phyloP scores from a whole-genome alignment of 1,139 yeast species.

The Meyerozyma athensensis region DNA sequence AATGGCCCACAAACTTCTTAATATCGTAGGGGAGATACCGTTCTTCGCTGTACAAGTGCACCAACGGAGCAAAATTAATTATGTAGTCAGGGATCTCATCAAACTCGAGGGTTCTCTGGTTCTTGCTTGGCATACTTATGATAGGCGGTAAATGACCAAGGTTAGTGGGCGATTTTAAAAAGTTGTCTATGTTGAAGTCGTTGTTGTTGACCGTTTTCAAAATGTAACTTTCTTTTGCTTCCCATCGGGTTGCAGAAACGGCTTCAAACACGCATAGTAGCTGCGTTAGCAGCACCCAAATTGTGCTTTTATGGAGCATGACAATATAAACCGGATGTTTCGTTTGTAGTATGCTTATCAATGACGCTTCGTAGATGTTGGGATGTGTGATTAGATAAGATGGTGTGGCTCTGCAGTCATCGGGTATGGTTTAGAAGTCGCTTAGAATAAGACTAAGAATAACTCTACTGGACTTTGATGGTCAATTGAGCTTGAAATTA shows the following conservation, averaged over 20 bases:
- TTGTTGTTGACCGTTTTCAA: slow-evolving; percentile 8
- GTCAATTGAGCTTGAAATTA: too few species aligned
- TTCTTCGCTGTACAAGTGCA: slow-evolving; percentile 87
- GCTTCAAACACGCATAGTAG: neutral
- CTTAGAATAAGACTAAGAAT: too few species aligned
- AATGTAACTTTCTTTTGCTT: slow-evolving; percentile 9
- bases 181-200: slow-evolving; percentile 19
- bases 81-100: slow-evolving; percentile 78
- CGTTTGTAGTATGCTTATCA: too few species aligned
- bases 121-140: slow-evolving; percentile 23
- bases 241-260: slow-evolving; percentile 5
- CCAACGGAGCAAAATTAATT: slow-evolving; percentile 69
- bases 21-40: slow-evolving; percentile 81
- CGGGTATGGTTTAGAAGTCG: too few species aligned
- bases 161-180: slow-evolving; percentile 22
- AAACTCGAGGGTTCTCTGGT: slow-evolving; percentile 31
- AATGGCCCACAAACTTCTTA: slow-evolving; percentile 60
- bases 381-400: too few species aligned
- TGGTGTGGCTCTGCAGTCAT: too few species aligned
- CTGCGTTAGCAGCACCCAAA: neutral
- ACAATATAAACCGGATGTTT: too few species aligned
- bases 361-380: too few species aligned
- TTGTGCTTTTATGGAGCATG: too few species aligned
- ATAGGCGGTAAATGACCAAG: slow-evolving; percentile 37
- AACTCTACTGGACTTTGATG: too few species aligned